Base-by-base conservation (phyloP, 139 green algal genomes). In the Chlorella ohadii region DNA sequence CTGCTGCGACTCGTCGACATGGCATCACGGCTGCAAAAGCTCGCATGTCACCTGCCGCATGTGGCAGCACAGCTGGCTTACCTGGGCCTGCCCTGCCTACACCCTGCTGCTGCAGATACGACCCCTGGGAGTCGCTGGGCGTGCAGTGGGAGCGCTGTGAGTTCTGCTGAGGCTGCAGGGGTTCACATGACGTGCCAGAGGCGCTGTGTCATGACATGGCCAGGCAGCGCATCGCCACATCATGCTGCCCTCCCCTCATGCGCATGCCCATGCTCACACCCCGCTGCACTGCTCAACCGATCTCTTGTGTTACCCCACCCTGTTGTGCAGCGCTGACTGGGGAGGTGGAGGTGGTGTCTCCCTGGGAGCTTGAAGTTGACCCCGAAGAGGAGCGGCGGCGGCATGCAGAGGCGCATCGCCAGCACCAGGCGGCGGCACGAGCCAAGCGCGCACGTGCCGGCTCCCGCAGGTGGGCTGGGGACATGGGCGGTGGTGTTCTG, bases 281-380 rank as follows among this genome's bases (percentile, higher is more conserved):
- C 64, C n/a, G 33, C 65, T 27, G 28, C 15, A 23, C 17, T 28
- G 0, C 5, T 9, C 19, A 33, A 44, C 5, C 15, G n/a, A n/a
- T n/a, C n/a, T n/a, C n/a, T n/a, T n/a, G n/a, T n/a, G n/a, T n/a
- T n/a, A n/a, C 65, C 27, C 15, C 28, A 3, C 33, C 16, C 15
- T 47, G 34, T 25, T 85, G 31, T 39, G 83, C 79, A 72, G 63
- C 72, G 25, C 59, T 75, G 28, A 73, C 61, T 3, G 87, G 67
- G 20, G 63, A 84, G 55, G 39, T 55, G 20, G 75, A 90, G 75
- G 39, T 47, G 75, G 90, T 98, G 38, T 94, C 89, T 57, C 93
- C 95, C 38, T 98, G 95, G 95, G 93, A 97, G 84, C 88, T 98
- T 13, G 93, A 98, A 86, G 67, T 89, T 16, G 94, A 96, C 76